Percentiles rank a stretch among this genome's conserved stretches.
Conservation (phyloP, 306 rosid genomes). For the Prunus dulcis region DNA sequence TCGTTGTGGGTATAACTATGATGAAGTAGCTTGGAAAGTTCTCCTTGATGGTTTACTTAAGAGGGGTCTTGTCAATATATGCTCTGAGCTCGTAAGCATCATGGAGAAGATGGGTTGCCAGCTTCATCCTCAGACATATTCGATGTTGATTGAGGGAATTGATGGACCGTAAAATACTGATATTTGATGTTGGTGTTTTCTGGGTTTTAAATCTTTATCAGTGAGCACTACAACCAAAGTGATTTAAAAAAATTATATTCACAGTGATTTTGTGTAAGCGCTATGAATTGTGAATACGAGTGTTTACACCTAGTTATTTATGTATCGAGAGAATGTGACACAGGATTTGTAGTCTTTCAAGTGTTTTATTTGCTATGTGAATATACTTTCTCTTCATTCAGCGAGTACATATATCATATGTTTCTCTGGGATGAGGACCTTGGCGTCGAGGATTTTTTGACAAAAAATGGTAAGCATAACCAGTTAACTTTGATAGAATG, state of each 20-base stretch:
- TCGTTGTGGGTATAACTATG: slow-evolving; percentile 51
- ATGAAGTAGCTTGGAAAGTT: slow-evolving; percentile 86
- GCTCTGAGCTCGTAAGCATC: slow-evolving; percentile 57
- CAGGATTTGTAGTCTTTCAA: neutral
- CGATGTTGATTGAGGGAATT: slow-evolving; percentile 58
- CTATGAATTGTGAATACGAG: neutral
- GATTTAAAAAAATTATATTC: neutral
- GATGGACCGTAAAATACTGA: slow-evolving; percentile 25
- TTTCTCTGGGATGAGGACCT: slow-evolving; percentile 92
- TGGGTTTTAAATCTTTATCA: neutral
- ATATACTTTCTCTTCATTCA: neutral
- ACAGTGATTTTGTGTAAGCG: neutral
- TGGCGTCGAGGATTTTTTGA: slow-evolving; percentile 71
- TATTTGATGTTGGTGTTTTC: neutral
- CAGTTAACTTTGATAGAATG: neutral
- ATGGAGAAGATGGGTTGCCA: slow-evolving; percentile 63
- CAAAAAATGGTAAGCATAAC: slow-evolving; percentile 45
- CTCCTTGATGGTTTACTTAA: slow-evolving; percentile 72
- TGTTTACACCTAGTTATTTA: neutral
- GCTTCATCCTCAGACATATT: slow-evolving; percentile 68
- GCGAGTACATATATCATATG: slow-evolving; percentile 47
- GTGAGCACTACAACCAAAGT: neutral
- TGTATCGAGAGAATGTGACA: neutral
- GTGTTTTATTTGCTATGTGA: neutral
- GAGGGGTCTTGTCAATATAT: slow-evolving; percentile 51